These are phyloP conservation scores for Phaeotremella skinneri DNA, from an alignment of 768 basidiomycete species.

Conservation along the genomic window DNA sequence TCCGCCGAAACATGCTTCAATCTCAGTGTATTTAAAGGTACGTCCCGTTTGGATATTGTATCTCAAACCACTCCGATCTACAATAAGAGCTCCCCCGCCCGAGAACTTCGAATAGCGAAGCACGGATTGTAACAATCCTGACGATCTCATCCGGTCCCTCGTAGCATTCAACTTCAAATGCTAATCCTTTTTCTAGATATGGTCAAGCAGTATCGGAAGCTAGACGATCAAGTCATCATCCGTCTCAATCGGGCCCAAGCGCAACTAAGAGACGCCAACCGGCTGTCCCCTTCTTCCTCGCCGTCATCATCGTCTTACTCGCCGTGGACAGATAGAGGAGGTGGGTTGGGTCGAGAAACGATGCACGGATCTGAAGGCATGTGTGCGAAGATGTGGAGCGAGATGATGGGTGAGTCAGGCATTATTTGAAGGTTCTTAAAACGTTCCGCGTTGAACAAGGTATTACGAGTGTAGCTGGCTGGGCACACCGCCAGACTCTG, in stretches of 20 bases:
- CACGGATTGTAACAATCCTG: background rate
- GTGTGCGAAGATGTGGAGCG: slow-evolving; percentile 46
- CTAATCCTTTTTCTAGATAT: slow-evolving; percentile 31
- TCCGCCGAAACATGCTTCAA: slow-evolving; percentile 49
- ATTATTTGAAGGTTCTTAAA: background rate
- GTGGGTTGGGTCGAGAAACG: background rate
- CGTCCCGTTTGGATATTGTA: slow-evolving; percentile 2
- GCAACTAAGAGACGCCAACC: slow-evolving; percentile 44
- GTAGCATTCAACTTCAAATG: background rate
- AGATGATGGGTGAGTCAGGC: slow-evolving; percentile 49
- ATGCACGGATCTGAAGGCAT: slow-evolving; percentile 39
- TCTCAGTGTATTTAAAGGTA: slow-evolving; percentile 48
- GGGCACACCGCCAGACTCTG: slow-evolving; percentile 48
- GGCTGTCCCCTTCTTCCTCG: slow-evolving; percentile 1
- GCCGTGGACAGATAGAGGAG: background rate
- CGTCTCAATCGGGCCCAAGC: slow-evolving; percentile 48
- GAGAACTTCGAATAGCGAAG: no score
- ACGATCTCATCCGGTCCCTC: background rate
- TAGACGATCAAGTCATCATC: slow-evolving; percentile 50
- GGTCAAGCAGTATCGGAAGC: slow-evolving; percentile 47
- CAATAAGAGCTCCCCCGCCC: no score
- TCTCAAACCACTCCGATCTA: no score
- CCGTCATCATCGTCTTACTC: slow-evolving; percentile 4
- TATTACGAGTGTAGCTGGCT: slow-evolving; percentile 37
- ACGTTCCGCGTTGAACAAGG: background rate